These are phyloP conservation scores for Mycena floridula DNA, from an alignment of 768 basidiomycete genomes.

Conservation along the genomic window DNA sequence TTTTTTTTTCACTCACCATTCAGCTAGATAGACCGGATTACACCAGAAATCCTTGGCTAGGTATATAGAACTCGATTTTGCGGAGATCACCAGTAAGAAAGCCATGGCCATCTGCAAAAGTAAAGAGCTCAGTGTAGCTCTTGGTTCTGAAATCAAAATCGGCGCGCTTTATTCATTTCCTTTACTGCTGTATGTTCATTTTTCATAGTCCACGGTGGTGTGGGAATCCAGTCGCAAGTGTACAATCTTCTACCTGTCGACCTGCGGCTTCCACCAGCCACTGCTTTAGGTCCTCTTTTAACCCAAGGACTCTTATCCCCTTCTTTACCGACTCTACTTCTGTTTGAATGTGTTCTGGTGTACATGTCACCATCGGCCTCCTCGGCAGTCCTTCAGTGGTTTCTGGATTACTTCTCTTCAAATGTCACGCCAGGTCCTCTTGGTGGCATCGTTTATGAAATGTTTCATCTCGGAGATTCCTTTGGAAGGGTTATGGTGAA, in stretches of 20 bases:
- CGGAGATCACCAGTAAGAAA: conserved; percentile 80
- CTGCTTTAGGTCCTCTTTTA: conserved; percentile 37
- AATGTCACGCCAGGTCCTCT: conserved; percentile 31
- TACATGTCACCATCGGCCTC: conserved; percentile 70
- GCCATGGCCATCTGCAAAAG: conserved; percentile 73
- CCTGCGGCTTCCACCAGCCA: conserved; percentile 53
- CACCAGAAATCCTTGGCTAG: conserved; percentile 39
- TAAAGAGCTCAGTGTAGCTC: conserved; percentile 40
- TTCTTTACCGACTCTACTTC: conserved; percentile 67
- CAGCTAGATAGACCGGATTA: conserved; percentile 46
- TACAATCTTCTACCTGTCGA: conserved; percentile 78
- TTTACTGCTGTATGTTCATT: not conserved
- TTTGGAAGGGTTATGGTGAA: conserved; percentile 93
- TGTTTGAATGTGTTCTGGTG: conserved; percentile 91
- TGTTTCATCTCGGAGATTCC: conserved; percentile 81
- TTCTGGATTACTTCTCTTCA: conserved; percentile 46
- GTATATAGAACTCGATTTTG: conserved; percentile 91
- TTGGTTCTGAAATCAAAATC: conserved; percentile 42
- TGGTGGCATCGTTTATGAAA: conserved; percentile 80
- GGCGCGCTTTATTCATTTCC: conserved; percentile 25
- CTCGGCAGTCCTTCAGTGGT: conserved; percentile 64
- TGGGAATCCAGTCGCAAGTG: conserved; percentile 42
- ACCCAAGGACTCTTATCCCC: conserved; percentile 50
- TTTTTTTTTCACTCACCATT: too few relatives aligned
- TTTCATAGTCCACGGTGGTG: conserved; percentile 53